These are phyloP conservation scores for Penicillium sp. DNA, from an alignment of 2,329 filamentous ascomycete genomes.

Conservation along the genomic window DNA sequence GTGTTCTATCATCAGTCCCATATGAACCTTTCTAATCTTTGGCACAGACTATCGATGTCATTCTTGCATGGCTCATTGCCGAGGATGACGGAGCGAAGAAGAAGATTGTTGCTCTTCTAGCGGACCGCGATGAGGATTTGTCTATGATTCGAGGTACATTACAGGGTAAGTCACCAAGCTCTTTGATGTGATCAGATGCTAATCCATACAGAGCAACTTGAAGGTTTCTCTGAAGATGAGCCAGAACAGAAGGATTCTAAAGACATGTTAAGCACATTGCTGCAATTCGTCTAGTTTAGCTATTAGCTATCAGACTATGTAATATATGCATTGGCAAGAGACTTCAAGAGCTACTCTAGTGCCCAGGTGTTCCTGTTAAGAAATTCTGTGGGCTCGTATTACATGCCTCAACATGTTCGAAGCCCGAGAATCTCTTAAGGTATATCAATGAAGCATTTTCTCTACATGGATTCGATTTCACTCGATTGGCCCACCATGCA, in stretches of 20 bases:
- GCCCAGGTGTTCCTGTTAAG: too few species aligned
- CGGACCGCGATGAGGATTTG: slow-evolving; percentile 62
- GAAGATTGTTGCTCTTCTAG: slow-evolving; percentile 59
- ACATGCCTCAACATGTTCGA: too few species aligned
- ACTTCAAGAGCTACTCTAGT: too few species aligned
- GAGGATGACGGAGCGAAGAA: slow-evolving; percentile 72
- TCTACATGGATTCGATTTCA: too few species aligned
- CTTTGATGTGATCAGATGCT: slow-evolving; percentile 13
- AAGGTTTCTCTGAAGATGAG: slow-evolving; percentile 51
- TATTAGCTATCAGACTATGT: neutral
- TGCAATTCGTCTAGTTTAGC: slow-evolving; percentile 32
- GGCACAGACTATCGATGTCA: slow-evolving; percentile 59
- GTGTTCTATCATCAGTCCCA: slow-evolving; percentile 2
- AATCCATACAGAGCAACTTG: slow-evolving; percentile 51
- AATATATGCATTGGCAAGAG: neutral
- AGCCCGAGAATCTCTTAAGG: too few species aligned
- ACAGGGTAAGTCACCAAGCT: slow-evolving; percentile 44
- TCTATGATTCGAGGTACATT: slow-evolving; percentile 61
- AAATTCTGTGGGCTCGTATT: too few species aligned
- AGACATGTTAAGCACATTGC: slow-evolving; percentile 61
- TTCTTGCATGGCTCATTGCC: slow-evolving; percentile 83
- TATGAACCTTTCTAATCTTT: neutral
- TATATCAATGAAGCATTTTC: too few species aligned
- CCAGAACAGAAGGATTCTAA: slow-evolving; percentile 51
- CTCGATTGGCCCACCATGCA: too few species aligned